Percentiles rank a stretch among this genome's conserved stretches.
Conservation (phyloP, 139 green algal species). For the Tetraselmis striata region DNA sequence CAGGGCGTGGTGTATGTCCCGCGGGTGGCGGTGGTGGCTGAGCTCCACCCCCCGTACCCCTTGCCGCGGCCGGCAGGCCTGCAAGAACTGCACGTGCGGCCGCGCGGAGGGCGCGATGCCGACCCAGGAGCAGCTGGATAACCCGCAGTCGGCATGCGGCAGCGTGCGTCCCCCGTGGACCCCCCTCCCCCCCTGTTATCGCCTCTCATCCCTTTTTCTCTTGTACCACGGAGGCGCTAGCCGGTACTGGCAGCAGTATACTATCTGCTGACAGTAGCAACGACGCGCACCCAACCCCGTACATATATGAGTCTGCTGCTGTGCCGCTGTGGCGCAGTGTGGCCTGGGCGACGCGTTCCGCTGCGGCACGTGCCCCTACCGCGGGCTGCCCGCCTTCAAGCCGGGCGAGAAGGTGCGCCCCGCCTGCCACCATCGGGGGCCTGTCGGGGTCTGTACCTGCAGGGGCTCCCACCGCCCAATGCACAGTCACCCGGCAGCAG, state of each 20-base stretch:
- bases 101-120: conserved; percentile 73
- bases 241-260: too few relatives aligned
- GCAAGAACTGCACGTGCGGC: conserved; percentile 94
- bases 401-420: conserved; percentile 71
- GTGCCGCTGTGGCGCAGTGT: too few relatives aligned
- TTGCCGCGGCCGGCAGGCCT: conserved; percentile 71
- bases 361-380: conserved; percentile 89
- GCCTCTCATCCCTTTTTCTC: not conserved
- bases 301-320: conserved; percentile 17
- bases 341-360: conserved; percentile 91
- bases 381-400: conserved; percentile 88
- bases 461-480: not conserved
- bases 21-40: too few relatives aligned
- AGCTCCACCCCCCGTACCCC: too few relatives aligned
- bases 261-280: too few relatives aligned
- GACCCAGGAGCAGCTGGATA: conserved; percentile 85
- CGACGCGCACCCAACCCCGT: too few relatives aligned
- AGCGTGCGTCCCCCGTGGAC: conserved; percentile 46
- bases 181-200: not conserved
- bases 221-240: too few relatives aligned
- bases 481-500: not conserved
- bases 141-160: conserved; percentile 82
- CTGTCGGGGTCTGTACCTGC: not conserved
- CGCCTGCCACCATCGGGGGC: not conserved
- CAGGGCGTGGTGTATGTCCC: too few relatives aligned